Percentiles rank a stretch among this genome's conserved stretches.
phyloP scores from a whole-genome alignment of 345 rosid genomes.

The Anacardium occidentale region DNA sequence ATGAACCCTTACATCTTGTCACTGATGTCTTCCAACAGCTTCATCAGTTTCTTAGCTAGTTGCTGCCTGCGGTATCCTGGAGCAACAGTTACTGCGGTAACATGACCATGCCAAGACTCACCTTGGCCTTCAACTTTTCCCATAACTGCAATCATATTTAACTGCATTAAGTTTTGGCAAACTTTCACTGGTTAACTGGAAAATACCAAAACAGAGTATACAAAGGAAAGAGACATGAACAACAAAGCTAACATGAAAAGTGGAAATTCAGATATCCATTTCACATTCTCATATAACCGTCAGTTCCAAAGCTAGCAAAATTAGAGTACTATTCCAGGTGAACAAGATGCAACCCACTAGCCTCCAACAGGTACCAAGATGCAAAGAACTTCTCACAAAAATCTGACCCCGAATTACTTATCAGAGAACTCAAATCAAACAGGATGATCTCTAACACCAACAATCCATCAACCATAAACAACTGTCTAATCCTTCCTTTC shows the following conservation, averaged over 20 bases:
- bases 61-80: constrained; percentile 88
- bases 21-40: constrained; percentile 77
- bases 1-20: constrained; percentile 68
- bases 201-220: background rate
- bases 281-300: background rate
- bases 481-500: background rate
- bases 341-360: background rate
- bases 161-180: background rate
- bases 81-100: constrained; percentile 90
- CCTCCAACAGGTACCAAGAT: background rate
- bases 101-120: constrained; percentile 98
- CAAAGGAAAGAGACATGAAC: background rate
- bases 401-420: background rate
- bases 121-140: constrained; percentile 98
- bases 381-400: background rate
- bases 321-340: too few relatives aligned
- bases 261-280: background rate
- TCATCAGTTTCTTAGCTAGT: constrained; percentile 87
- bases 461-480: background rate
- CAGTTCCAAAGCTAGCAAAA: too few relatives aligned
- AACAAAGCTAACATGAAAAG: background rate
- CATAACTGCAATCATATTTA: constrained; percentile 59
- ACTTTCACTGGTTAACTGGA: background rate
- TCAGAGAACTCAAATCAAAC: background rate
- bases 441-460: background rate